Base-by-base conservation (phyloP, 23 red algal species). In the Gracilaria gracilis region DNA sequence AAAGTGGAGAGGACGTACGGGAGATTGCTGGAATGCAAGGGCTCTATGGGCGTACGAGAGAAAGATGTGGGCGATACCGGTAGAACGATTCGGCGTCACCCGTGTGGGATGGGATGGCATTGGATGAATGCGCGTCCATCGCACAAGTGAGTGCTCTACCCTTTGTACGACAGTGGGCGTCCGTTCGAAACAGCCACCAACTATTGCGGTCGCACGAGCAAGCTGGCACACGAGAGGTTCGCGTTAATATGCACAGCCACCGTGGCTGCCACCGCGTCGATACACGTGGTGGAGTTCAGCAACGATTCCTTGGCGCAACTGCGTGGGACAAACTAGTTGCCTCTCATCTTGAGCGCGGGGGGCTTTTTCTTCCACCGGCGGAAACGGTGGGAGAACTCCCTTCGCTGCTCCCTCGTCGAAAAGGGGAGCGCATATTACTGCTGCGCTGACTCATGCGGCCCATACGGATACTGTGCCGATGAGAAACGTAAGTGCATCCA, bases 121-220 rank as follows among this genome's bases (percentile, higher is more conserved):
- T 32, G 24, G 27, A 4, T 4, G 64, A 69, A 37, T 69, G 64
- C 64, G 11, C 64, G 64, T 69, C 32, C 33, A 69, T 69, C 64
- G 17, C 64, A 69, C 32, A 69, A 69, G 8, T 38, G 32, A 64
- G 64, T 69, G 32, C 64, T 69, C 64, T 20, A n/a, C n/a, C n/a
- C n/a, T n/a, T n/a, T n/a, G n/a, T n/a, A 69, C 64, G 64, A 38
- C 32, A 69, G 64, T 37, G 64, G 31, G 59, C 32, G 64, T 23
- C 64, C 64, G 64, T 69, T 69, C 33, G 64, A 69, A 69, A 69
- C 64, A 69, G 31, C 28, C 59, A 32, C 9, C 59, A 11, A 69
- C 32, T 3, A 15, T 19, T 69, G 64, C 64, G 17, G 27, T 69
- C 64, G 31, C 64, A 38, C 31, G 31, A 69, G 32, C 28, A 36